Evolutionary conservation across 176 grass and related monocot species (phyloP).

Genomic region (Melocanna baccifera): DNA sequence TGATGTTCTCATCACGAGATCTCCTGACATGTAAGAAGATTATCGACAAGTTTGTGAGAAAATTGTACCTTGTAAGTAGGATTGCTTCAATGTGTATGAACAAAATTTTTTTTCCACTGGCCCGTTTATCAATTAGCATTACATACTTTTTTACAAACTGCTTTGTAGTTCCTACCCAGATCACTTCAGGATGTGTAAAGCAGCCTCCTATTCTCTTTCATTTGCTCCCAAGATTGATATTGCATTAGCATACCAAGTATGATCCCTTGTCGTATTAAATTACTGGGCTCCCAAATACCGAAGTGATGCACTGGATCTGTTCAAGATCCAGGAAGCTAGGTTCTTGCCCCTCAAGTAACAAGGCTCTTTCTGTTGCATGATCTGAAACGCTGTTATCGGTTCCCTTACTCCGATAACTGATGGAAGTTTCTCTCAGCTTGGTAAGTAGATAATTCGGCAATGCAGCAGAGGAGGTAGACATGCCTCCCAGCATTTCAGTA

Average conservation of each 20-base stretch:
- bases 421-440: neutral
- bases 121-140: neutral
- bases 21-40: neutral
- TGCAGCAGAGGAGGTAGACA: constrained; percentile 7
- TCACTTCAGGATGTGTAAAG: neutral
- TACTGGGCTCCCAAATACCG: neutral
- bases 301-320: neutral
- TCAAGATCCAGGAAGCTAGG: constrained; percentile 3
- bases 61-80: neutral
- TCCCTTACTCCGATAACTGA: neutral
- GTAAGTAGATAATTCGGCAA: neutral
- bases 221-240: neutral
- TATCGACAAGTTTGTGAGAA: neutral
- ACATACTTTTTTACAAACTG: neutral
- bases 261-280: neutral
- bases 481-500: constrained; percentile 22
- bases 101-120: neutral
- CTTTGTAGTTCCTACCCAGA: neutral
- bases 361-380: neutral
- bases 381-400: neutral
- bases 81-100: neutral
- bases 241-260: neutral
- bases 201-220: neutral
- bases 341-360: neutral
- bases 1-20: neutral